Evolutionary conservation across 768 basidiomycete genomes (phyloP).

Genomic region (Gloeopeniophorella convolvens): DNA sequence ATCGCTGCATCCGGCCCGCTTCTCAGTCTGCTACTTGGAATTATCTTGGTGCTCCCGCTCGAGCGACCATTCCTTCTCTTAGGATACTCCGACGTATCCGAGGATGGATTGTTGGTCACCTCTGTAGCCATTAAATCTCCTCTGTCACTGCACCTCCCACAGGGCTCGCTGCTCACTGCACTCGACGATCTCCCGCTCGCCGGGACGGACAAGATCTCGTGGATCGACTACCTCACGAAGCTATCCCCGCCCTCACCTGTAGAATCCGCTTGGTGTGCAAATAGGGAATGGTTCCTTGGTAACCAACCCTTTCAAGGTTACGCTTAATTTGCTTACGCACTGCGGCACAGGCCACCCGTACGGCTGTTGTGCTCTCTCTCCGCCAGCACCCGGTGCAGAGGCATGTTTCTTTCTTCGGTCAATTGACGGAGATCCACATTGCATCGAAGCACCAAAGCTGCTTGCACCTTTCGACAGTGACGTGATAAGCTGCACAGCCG

Average conservation of each 20-base stretch:
- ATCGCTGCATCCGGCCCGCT: slow-evolving; percentile 70
- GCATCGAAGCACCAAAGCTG: slow-evolving; percentile 51
- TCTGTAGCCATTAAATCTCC: slow-evolving; percentile 54
- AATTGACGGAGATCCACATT: slow-evolving; percentile 32
- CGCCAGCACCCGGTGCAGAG: slow-evolving; percentile 1
- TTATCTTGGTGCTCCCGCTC: slow-evolving; percentile 33
- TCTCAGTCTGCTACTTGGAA: slow-evolving; percentile 65
- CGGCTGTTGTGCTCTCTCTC: slow-evolving; percentile 21
- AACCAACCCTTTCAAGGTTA: slow-evolving; percentile 23
- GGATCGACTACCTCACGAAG: slow-evolving; percentile 43
- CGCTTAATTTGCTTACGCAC: neutral
- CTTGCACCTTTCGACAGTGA: slow-evolving; percentile 27
- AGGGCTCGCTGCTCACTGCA: slow-evolving; percentile 53
- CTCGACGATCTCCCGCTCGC: slow-evolving; percentile 57
- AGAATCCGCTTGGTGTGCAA: slow-evolving; percentile 17
- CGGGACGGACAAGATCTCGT: slow-evolving; percentile 30
- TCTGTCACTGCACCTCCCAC: slow-evolving; percentile 45
- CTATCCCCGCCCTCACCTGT: slow-evolving; percentile 1
- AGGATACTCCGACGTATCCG: slow-evolving; percentile 50
- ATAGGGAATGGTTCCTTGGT: slow-evolving; percentile 21
- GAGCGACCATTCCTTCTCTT: slow-evolving; percentile 19
- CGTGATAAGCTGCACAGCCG: slow-evolving; percentile 36
- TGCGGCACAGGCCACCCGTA: slow-evolving; percentile 26
- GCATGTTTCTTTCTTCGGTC: slow-evolving; percentile 40
- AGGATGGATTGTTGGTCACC: slow-evolving; percentile 49